Evolutionary conservation across 345 rosid species (phyloP).

Genomic region (Diplotaxis tenuifolia): DNA sequence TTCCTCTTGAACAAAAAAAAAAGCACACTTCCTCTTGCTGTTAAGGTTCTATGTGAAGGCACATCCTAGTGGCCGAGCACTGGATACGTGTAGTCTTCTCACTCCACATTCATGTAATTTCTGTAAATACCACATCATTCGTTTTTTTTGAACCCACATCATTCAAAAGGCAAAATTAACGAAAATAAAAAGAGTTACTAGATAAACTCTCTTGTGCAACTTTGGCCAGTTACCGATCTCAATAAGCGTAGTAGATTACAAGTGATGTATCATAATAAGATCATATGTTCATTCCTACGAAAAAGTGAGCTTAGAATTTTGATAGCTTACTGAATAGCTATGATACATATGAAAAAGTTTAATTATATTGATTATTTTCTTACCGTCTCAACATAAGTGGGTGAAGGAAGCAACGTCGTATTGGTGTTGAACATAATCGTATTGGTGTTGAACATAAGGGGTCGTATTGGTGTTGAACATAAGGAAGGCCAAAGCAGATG

Average conservation of each 20-base stretch:
- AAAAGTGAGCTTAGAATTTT: neutral
- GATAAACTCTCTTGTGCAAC: neutral
- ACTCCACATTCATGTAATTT: slow-evolving; percentile 27
- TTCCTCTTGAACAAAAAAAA: too few species aligned
- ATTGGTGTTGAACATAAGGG: slow-evolving; percentile 33
- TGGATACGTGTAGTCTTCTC: slow-evolving; percentile 23
- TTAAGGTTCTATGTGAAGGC: slow-evolving; percentile 32
- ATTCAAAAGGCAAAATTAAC: neutral
- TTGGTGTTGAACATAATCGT: slow-evolving; percentile 32
- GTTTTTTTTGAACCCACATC: too few species aligned
- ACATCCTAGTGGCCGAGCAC: slow-evolving; percentile 34
- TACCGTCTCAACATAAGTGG: slow-evolving; percentile 37
- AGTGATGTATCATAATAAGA: neutral
- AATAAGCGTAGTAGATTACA: neutral
- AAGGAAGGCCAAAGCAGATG: slow-evolving; percentile 42
- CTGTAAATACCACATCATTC: slow-evolving; percentile 7
- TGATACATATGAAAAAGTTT: neutral
- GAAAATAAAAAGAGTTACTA: neutral
- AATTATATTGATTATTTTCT: neutral
- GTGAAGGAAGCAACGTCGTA: slow-evolving; percentile 44
- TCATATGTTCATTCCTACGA: neutral
- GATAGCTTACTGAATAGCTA: neutral
- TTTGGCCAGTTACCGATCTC: neutral
- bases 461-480: slow-evolving; percentile 37
- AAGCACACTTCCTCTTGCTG: slow-evolving; percentile 35